phyloP scores from a whole-genome alignment of 148 eudicot genomes.

The Silene latifolia region DNA sequence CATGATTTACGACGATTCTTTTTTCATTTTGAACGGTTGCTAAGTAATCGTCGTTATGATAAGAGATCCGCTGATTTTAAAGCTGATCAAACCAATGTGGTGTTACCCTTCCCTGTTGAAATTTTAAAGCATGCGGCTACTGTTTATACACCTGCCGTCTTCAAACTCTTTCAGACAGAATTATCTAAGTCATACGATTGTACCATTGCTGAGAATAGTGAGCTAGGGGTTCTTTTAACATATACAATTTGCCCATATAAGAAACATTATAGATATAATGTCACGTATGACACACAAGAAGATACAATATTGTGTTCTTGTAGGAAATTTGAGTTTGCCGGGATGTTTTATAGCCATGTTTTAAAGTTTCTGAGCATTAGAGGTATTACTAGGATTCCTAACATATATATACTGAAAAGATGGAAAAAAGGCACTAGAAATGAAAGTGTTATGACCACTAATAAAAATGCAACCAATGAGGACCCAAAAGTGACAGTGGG shows the following conservation, averaged over 20 bases:
- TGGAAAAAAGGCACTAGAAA: neutral
- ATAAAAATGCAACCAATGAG: too few relatives aligned
- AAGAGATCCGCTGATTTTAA: neutral
- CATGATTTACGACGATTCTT: constrained; percentile 1
- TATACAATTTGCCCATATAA: neutral
- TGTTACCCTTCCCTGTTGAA: neutral
- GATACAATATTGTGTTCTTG: constrained; percentile 3
- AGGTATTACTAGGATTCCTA: neutral
- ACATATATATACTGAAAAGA: neutral
- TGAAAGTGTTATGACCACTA: neutral
- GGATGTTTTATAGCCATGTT: constrained; percentile 12
- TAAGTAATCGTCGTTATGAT: constrained; percentile 3
- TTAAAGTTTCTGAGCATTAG: neutral
- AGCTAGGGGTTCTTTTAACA: constrained; percentile 5
- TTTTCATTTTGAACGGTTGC: neutral
- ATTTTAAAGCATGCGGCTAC: constrained; percentile 2
- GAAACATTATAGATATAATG: neutral
- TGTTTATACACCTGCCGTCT: neutral
- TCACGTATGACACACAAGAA: neutral
- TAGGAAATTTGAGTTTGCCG: constrained; percentile 17
- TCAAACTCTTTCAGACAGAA: too few relatives aligned
- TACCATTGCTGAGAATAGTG: constrained; percentile 4
- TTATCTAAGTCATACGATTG: constrained; percentile 8
- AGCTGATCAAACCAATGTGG: neutral
- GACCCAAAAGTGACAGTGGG: neutral